These are phyloP conservation scores for Puccinia hordei DNA, from an alignment of 1,284 basidiomycete species.

Conservation along the genomic window DNA sequence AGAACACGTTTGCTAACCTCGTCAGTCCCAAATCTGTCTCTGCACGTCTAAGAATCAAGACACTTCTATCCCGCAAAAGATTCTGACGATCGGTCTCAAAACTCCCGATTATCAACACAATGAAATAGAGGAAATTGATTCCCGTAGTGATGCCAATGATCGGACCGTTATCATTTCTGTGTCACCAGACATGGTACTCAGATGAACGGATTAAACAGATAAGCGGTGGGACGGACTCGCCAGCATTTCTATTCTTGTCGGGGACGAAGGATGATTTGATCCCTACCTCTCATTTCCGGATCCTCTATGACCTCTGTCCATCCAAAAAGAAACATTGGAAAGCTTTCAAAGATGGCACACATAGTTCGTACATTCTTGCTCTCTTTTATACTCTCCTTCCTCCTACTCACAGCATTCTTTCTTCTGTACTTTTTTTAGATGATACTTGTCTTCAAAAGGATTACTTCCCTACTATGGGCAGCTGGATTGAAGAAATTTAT, in stretches of 20 bases:
- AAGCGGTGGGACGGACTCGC: not conserved
- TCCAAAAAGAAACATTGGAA: conserved; percentile 34
- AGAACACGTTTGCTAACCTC: conserved; percentile 48
- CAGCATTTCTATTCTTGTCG: conserved; percentile 42
- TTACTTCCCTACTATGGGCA: conserved; percentile 42
- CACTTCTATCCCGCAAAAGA: not conserved
- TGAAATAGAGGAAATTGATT: conserved; percentile 36
- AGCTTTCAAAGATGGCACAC: conserved; percentile 41
- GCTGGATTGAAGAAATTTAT: conserved; percentile 44
- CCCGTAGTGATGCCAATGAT: conserved; percentile 48
- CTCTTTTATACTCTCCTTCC: too few species aligned
- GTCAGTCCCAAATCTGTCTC: conserved; percentile 2
- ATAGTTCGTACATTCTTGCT: conserved; percentile 27
- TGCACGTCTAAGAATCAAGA: too few species aligned
- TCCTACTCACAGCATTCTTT: not conserved
- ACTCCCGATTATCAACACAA: not conserved
- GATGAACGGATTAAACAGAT: conserved; percentile 31
- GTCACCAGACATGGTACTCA: conserved; percentile 50
- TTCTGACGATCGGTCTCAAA: not conserved
- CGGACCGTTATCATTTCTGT: conserved; percentile 36
- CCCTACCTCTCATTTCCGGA: conserved; percentile 36
- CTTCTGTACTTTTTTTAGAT: conserved; percentile 20
- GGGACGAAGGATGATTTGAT: conserved; percentile 45
- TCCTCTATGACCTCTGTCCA: conserved; percentile 32
- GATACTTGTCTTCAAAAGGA: conserved; percentile 46